These are phyloP conservation scores for Berkeleyomyces rouxiae DNA, from an alignment of 2,329 filamentous ascomycete species.

Conservation along the genomic window DNA sequence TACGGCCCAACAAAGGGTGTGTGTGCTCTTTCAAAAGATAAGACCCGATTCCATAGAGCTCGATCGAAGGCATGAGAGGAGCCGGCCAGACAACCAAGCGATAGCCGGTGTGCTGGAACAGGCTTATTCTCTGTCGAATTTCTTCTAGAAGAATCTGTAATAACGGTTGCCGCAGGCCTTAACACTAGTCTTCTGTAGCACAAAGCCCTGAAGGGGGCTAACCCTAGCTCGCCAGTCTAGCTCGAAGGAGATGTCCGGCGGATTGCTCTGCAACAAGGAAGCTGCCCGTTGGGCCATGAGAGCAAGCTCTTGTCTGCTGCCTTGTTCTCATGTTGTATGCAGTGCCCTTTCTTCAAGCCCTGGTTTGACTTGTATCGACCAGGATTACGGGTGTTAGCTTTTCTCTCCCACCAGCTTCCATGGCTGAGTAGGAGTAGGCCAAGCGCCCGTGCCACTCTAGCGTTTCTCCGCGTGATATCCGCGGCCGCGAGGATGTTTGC, in stretches of 20 bases:
- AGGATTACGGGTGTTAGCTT: neutral
- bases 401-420: neutral
- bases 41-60: neutral
- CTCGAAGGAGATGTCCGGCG: neutral
- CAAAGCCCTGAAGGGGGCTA: neutral
- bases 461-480: conserved; percentile 1
- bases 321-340: neutral
- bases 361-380: neutral
- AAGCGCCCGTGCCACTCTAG: neutral
- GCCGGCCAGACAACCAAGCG: neutral
- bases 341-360: neutral
- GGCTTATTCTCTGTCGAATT: neutral
- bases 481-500: neutral
- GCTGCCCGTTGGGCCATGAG: neutral
- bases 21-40: neutral
- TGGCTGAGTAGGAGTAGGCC: neutral
- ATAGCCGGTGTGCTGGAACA: neutral
- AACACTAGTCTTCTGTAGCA: neutral
- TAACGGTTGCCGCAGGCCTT: neutral
- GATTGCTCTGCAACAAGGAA: neutral
- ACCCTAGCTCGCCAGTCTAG: neutral
- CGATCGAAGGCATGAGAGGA: neutral
- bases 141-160: neutral
- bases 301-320: neutral
- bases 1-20: neutral